Evolutionary conservation across 148 eudicot genomes (phyloP).

Genomic region (Rheum nobile): DNA sequence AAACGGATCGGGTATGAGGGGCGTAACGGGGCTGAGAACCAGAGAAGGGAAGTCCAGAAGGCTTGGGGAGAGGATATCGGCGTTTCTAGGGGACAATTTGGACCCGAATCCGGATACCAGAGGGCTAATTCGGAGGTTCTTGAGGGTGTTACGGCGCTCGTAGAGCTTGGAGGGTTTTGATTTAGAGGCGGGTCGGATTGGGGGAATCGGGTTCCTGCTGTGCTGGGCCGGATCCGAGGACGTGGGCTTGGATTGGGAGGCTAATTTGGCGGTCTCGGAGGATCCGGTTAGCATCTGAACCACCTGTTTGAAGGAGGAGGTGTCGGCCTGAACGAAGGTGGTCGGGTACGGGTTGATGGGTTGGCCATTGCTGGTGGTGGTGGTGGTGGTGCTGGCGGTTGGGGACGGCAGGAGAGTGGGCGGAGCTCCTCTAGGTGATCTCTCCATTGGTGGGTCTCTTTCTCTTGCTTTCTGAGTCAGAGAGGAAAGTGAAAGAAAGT

Average conservation of each 20-base stretch:
- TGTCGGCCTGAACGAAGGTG: slow-evolving; percentile 67
- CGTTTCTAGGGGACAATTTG: slow-evolving; percentile 18
- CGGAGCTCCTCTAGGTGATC: slow-evolving; percentile 16
- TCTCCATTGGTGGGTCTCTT: slow-evolving; percentile 29
- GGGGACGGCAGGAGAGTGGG: slow-evolving; percentile 29
- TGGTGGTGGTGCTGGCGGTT: slow-evolving; percentile 21
- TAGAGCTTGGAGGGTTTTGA: slow-evolving; percentile 52
- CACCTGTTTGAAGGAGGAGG: slow-evolving; percentile 62
- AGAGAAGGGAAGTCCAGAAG: slow-evolving; percentile 66
- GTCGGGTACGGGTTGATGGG: slow-evolving; percentile 58
- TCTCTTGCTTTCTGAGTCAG: not conserved
- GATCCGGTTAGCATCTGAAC: slow-evolving; percentile 79
- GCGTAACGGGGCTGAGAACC: slow-evolving; percentile 47
- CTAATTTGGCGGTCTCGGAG: slow-evolving; percentile 26
- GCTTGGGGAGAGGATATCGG: slow-evolving; percentile 58
- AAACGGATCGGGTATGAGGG: slow-evolving; percentile 42
- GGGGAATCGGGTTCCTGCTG: slow-evolving; percentile 34
- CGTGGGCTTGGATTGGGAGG: slow-evolving; percentile 9
- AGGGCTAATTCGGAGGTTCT: slow-evolving; percentile 27
- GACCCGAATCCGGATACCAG: slow-evolving; percentile 23
- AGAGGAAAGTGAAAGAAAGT: slow-evolving; percentile 4
- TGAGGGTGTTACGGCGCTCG: slow-evolving; percentile 55
- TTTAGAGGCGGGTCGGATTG: slow-evolving; percentile 27
- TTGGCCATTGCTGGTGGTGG: slow-evolving; percentile 14
- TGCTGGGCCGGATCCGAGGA: slow-evolving; percentile 13